phyloP scores from a whole-genome alignment of 257 asterid genomes.

The Mitragyna speciosa region DNA sequence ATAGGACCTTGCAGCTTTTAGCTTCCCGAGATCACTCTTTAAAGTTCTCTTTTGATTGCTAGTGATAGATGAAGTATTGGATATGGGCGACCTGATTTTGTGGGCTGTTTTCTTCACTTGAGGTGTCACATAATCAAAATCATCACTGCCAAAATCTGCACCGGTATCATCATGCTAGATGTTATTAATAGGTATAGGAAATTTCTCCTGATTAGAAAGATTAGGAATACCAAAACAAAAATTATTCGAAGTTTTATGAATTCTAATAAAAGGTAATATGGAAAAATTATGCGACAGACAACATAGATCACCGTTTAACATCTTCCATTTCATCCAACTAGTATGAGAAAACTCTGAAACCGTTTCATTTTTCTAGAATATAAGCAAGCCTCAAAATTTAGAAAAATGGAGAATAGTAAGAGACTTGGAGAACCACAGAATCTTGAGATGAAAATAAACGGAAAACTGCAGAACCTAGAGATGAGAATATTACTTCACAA shows the following conservation, averaged over 20 bases:
- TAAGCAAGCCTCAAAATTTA: neutral
- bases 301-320: neutral
- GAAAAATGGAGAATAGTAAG: no score
- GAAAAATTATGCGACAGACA: neutral
- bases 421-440: no score
- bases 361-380: neutral
- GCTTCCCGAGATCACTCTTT: conserved; percentile 34
- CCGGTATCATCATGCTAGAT: neutral
- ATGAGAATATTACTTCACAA: neutral
- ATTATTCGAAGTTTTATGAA: neutral
- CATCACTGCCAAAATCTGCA: conserved; percentile 49
- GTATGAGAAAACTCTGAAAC: neutral
- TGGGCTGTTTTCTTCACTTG: conserved; percentile 29
- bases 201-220: neutral
- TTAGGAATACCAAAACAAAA: neutral
- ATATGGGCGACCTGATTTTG: conserved; percentile 33
- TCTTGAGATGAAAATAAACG: neutral
- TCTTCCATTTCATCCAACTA: neutral
- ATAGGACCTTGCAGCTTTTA: conserved; percentile 30
- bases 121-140: conserved; percentile 38
- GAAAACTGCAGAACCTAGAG: neutral
- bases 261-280: neutral
- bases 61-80: conserved; percentile 42
- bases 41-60: conserved; percentile 39
- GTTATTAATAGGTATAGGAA: neutral